phyloP scores from a whole-genome alignment of 1,284 basidiomycete species.

The Heterobasidion annosum region DNA sequence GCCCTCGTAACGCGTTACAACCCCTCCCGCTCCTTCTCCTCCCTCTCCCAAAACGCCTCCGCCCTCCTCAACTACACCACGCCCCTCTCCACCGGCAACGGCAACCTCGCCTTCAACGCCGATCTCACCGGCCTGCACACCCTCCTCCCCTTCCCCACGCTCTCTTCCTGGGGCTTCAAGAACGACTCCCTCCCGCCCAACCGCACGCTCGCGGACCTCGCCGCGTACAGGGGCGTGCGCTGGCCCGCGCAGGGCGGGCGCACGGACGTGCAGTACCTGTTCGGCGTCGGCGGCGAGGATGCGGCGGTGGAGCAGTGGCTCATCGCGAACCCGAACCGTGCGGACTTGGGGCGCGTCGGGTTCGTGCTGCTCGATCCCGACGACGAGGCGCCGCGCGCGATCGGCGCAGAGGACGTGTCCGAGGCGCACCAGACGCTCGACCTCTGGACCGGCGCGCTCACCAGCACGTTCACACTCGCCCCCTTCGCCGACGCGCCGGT shows the following conservation, averaged over 20 bases:
- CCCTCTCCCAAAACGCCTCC: not conserved
- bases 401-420: constrained; percentile 24
- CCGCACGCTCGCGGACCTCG: constrained; percentile 32
- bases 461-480: constrained; percentile 31
- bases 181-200: constrained; percentile 44
- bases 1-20: constrained; percentile 42
- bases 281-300: constrained; percentile 31
- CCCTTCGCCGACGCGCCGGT: constrained; percentile 21
- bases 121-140: constrained; percentile 53
- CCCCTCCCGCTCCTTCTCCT: constrained; percentile 26
- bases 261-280: constrained; percentile 40
- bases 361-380: constrained; percentile 29
- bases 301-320: constrained; percentile 41
- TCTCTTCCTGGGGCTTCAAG: constrained; percentile 57
- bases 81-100: constrained; percentile 54
- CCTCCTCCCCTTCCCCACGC: constrained; percentile 42
- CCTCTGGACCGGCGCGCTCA: constrained; percentile 45
- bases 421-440: constrained; percentile 35
- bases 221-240: constrained; percentile 37
- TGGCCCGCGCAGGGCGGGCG: constrained; percentile 37
- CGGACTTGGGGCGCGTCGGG: constrained; percentile 44
- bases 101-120: constrained; percentile 52
- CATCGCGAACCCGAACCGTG: constrained; percentile 48
- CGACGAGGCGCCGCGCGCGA: constrained; percentile 23
- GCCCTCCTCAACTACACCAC: constrained; percentile 30